Base-by-base conservation (phyloP, 306 rosid species). In the Vachellia collinsii region DNA sequence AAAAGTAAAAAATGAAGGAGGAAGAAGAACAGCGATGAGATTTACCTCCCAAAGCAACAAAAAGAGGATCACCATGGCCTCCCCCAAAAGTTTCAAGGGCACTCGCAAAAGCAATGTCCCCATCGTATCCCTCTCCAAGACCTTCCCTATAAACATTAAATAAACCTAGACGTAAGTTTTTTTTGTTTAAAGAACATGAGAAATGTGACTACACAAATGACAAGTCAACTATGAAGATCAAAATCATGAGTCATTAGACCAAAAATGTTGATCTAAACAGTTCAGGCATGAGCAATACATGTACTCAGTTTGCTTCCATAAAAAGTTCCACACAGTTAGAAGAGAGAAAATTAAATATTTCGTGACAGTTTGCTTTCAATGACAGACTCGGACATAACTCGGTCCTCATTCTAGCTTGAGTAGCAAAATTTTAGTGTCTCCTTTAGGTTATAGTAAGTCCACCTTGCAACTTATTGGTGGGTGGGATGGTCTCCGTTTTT, bases 21-120 rank as follows among this genome's bases (percentile, higher is more conserved):
- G 53, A 59, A 29, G 77, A 41, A 34, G 65, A 68, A 20, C 68
- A 61, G 37, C 36, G 59, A 66, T 42, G 46, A 59, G 80, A 48
- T 82, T 79, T 86, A 95, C 99, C 99, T 89, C 98, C 99, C 87
- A 95, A 85, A 83, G 99, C 89, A 83, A 90, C 88, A 75, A 94
- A 91, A 72, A 90, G 91, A 81, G 99, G 99, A 86, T 95, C 99
- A 84, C 84, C 86, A 56, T 87, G 91, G 76, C 97, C 98, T 68
- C 99, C 98, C 39, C 97, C 98, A 87, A 95, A 95, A 80, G 80
- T 79, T 88, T 95, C 99, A 82, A 95, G 86, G 82, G 99, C 84
- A 65, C 88, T 92, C 38, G 93, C 91, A 89, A 95, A 95, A 76
- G 98, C 93, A 7, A 93, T 89, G 80, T 95, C 98, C 62, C 90